These are phyloP conservation scores for Saprolegnia diclina DNA, from an alignment of 352 stramenopile genomes.

Conservation along the genomic window DNA sequence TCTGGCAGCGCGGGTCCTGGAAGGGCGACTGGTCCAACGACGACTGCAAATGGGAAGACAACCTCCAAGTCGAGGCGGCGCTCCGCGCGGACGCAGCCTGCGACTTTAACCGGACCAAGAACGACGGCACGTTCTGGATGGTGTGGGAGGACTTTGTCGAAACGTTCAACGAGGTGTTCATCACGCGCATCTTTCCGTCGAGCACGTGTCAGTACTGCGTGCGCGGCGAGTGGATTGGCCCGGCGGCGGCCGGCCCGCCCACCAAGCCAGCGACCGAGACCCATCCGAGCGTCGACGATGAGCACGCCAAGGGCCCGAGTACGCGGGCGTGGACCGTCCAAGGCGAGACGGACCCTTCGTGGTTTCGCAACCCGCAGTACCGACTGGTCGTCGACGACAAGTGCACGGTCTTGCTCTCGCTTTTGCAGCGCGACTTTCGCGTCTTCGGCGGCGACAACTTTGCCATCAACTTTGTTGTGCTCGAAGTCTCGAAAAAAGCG, in stretches of 20 bases:
- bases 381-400: constrained; percentile 45
- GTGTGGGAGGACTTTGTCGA: constrained; percentile 68
- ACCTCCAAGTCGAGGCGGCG: constrained; percentile 62
- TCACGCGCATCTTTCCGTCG: constrained; percentile 40
- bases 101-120: constrained; percentile 60
- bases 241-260: constrained; percentile 35
- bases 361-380: constrained; percentile 91
- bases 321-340: constrained; percentile 47
- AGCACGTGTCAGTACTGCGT: constrained; percentile 54
- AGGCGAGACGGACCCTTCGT: constrained; percentile 73
- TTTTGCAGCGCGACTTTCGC: constrained; percentile 79
- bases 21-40: constrained; percentile 79
- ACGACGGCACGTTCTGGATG: constrained; percentile 82
- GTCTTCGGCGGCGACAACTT: constrained; percentile 80
- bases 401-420: constrained; percentile 58
- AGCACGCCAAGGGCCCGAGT: neutral
- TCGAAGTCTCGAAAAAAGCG: constrained; percentile 52
- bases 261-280: constrained; percentile 9
- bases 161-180: constrained; percentile 64
- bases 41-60: constrained; percentile 79
- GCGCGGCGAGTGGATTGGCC: constrained; percentile 42
- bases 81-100: constrained; percentile 52
- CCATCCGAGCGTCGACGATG: neutral
- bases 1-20: constrained; percentile 74
- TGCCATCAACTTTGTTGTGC: constrained; percentile 80